Percentiles rank a stretch among this genome's conserved stretches.
Evolutionary conservation across 805 yeast species (phyloP).

Genomic region (Peterozyma toletana): DNA sequence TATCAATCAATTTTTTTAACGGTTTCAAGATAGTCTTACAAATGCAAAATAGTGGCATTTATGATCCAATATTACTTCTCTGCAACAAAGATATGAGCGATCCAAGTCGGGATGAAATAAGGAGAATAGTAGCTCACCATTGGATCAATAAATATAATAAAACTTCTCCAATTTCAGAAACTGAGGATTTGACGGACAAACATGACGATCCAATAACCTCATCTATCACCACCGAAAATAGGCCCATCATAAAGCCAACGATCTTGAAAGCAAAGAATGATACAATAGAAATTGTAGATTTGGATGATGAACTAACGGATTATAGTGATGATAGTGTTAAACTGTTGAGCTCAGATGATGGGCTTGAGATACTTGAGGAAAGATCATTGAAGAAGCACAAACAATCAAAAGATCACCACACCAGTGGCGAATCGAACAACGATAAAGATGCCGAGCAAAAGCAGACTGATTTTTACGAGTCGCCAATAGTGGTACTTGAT

Average conservation of each 20-base stretch:
- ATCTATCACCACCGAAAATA: not conserved
- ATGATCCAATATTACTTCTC: no score
- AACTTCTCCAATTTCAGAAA: not conserved
- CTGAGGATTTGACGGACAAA: not conserved
- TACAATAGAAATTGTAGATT: slow-evolving; percentile 9
- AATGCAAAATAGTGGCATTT: no score
- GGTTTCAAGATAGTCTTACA: no score
- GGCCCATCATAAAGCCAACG: no score
- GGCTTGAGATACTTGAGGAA: slow-evolving; percentile 1
- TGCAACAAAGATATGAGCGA: no score
- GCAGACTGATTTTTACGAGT: not conserved
- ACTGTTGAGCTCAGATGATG: slow-evolving; percentile 15
- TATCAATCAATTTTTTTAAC: no score
- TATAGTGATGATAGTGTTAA: slow-evolving; percentile 9
- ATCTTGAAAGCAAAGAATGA: slow-evolving; percentile 8
- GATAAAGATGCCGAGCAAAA: no score
- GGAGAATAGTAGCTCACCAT: slow-evolving; percentile 1
- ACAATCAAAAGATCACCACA: not conserved
- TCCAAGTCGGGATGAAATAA: slow-evolving; percentile 1
- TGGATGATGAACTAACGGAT: not conserved
- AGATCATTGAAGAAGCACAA: not conserved
- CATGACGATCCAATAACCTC: not conserved
- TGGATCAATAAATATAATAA: slow-evolving; percentile 3
- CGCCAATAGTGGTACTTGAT: slow-evolving; percentile 5
- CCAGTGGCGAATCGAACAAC: no score